These are phyloP conservation scores for Aspergillus luchuensis DNA, from an alignment of 2,329 filamentous ascomycete species.

Conservation along the genomic window DNA sequence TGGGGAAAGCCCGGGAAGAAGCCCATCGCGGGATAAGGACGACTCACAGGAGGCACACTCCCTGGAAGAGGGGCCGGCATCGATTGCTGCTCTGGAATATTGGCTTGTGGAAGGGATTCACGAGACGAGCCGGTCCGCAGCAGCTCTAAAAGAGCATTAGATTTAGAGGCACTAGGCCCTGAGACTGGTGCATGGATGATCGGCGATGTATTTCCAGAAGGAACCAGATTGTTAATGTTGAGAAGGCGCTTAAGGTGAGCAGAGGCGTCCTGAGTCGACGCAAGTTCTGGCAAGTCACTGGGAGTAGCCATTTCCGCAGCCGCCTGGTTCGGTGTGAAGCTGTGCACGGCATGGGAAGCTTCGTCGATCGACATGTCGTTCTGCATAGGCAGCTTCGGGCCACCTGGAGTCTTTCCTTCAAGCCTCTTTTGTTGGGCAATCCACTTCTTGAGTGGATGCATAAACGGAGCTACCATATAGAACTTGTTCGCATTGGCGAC, in stretches of 20 bases:
- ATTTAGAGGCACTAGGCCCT: slow-evolving; percentile 43
- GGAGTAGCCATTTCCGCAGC: slow-evolving; percentile 29
- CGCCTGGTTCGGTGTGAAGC: slow-evolving; percentile 22
- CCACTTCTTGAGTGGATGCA: slow-evolving; percentile 85
- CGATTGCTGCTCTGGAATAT: slow-evolving; percentile 50
- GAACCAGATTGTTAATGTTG: slow-evolving; percentile 37
- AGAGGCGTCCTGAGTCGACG: slow-evolving; percentile 47
- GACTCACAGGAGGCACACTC: slow-evolving; percentile 55
- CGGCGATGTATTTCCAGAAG: slow-evolving; percentile 17
- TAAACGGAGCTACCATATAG: slow-evolving; percentile 96
- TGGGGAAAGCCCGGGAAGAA: slow-evolving; percentile 44
- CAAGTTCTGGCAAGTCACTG: slow-evolving; percentile 46
- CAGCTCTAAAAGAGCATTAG: slow-evolving; percentile 59
- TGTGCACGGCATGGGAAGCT: slow-evolving; percentile 24
- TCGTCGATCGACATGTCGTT: slow-evolving; percentile 65
- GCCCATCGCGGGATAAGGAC: slow-evolving; percentile 55
- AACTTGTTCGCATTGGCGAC: slow-evolving; percentile 77
- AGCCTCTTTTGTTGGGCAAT: slow-evolving; percentile 78
- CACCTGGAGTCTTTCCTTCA: slow-evolving; percentile 56
- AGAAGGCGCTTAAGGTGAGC: slow-evolving; percentile 55
- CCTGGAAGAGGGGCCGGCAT: slow-evolving; percentile 57
- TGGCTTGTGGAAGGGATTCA: slow-evolving; percentile 26
- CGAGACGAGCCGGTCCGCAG: slow-evolving; percentile 48
- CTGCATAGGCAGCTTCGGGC: slow-evolving; percentile 45
- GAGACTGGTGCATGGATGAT: slow-evolving; percentile 22